Evolutionary conservation across 805 yeast genomes (phyloP), one percentile per base, ranked within the genome.

Genomic region (Yarrowia sp.): DNA sequence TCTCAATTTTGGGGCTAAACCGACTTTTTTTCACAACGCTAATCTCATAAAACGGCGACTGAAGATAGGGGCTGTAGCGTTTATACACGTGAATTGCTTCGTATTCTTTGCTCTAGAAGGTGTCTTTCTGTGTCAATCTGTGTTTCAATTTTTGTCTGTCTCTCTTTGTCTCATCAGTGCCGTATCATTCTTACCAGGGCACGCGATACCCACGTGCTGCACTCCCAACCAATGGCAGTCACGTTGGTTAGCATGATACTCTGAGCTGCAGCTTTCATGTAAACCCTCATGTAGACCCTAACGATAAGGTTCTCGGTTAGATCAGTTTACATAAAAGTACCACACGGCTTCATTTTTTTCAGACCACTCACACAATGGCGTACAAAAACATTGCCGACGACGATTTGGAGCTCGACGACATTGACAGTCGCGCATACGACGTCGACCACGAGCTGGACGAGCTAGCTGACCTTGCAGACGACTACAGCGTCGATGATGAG

Each of bases 221-320:
- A 31, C 39, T 31, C 11, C 61, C 38, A 41, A 31, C 61, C 61
- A 55, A 55, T 55, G 9, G 38, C 15, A 11, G 15, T 9, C 18
- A 15, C 38, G 45, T 31, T 55, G 31, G 31, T 55, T 39, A 39
- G 17, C 61, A 55, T 55, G 61, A 41, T 39, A 39, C 5, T 15
- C 15, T 3, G 4, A 11, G 2, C 15, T 55, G 61, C 61, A 28
- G 22, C 47, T 13, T 28, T 10, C 28, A 17, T 31, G 61, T 32
- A 41, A 7, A n/a, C 14, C 15, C 3, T n/a, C 13, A 13, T 55
- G 28, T 22, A 22, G 28, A 22, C 28, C n/a, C 28, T 22, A 22
- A 22, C 28, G 61, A 55, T 55, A 55, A 55, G 61, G 61, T 55
- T 55, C 47, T 55, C 61, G 61, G 61, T 55, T 55, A 55, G 47